Percentiles rank a stretch among this genome's conserved stretches.
Evolutionary conservation across 768 basidiomycete genomes (phyloP).

Genomic region (Mycena latifolia): DNA sequence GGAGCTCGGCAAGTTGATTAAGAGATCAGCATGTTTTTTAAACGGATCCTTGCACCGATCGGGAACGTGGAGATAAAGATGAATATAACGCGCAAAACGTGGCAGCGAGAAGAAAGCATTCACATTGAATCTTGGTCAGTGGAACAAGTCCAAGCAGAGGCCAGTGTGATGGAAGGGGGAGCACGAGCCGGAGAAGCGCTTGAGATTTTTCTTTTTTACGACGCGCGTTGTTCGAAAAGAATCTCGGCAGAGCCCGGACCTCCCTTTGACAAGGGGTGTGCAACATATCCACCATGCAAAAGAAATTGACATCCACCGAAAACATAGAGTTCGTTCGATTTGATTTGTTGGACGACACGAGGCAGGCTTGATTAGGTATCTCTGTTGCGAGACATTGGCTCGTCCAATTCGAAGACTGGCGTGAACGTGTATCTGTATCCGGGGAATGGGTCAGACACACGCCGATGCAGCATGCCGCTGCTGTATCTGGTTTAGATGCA

Average conservation of each 20-base stretch:
- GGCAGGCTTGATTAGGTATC: constrained; percentile 68
- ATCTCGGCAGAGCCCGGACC: constrained; percentile 35
- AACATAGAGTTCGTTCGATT: constrained; percentile 33
- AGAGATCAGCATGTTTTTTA: constrained; percentile 54
- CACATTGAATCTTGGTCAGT: constrained; percentile 74
- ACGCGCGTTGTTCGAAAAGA: constrained; percentile 31
- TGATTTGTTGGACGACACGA: constrained; percentile 47
- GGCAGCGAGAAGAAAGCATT: constrained; percentile 76
- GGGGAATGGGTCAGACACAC: constrained; percentile 73
- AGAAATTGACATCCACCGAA: constrained; percentile 33
- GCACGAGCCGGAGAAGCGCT: constrained; percentile 74
- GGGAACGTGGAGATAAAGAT: constrained; percentile 86
- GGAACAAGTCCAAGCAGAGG: constrained; percentile 77
- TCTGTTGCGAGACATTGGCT: constrained; percentile 64
- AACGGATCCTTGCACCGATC: constrained; percentile 71
- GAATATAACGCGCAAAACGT: constrained; percentile 73
- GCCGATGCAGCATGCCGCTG: constrained; percentile 72
- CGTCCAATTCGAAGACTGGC: constrained; percentile 54
- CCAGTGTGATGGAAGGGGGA: constrained; percentile 72
- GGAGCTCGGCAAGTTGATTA: constrained; percentile 60
- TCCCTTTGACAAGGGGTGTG: constrained; percentile 30
- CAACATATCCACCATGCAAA: constrained; percentile 27
- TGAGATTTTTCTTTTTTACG: constrained; percentile 52
- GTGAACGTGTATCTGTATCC: constrained; percentile 76
- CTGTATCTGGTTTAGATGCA: constrained; percentile 68